These are phyloP conservation scores for Abortiporus biennis DNA, from an alignment of 1,284 basidiomycete species.

Conservation along the genomic window DNA sequence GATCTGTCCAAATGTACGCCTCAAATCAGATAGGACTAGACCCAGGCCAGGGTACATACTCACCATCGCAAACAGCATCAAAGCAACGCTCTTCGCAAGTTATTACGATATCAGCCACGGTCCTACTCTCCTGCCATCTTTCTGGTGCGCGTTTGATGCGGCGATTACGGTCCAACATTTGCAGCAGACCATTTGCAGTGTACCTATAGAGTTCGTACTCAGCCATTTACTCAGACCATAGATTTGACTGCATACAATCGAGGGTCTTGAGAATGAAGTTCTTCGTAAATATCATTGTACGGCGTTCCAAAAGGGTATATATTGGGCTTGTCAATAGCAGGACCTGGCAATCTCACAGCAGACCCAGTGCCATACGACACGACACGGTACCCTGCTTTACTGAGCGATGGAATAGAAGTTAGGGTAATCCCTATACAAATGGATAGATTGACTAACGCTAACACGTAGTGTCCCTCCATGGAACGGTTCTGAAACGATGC, in stretches of 20 bases:
- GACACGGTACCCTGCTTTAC: constrained; percentile 87
- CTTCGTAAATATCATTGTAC: constrained; percentile 94
- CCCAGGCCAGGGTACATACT: constrained; percentile 20
- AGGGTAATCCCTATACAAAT: constrained; percentile 4
- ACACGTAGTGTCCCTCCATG: constrained; percentile 95
- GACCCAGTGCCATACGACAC: constrained; percentile 96
- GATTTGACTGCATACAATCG: constrained; percentile 55
- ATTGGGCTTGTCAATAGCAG: constrained; percentile 96
- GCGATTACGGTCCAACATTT: constrained; percentile 97
- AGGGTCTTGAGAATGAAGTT: constrained; percentile 83
- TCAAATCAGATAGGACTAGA: constrained; percentile 8
- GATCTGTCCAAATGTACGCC: constrained; percentile 47
- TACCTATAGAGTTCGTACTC: constrained; percentile 50
- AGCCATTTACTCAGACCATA: not conserved
- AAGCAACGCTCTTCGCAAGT: constrained; percentile 99
- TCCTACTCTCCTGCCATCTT: constrained; percentile 90
- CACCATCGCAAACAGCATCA: constrained; percentile 97
- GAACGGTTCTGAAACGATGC: constrained; percentile 76
- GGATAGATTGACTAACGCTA: constrained; percentile 53
- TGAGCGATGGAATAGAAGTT: constrained; percentile 21
- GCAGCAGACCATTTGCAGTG: constrained; percentile 92
- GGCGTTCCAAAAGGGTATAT: constrained; percentile 98
- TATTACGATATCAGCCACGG: constrained; percentile 91
- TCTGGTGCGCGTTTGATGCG: constrained; percentile 91
- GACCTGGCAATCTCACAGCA: constrained; percentile 92